A percentile compares a stretch with the other conserved stretches of the same genome.
phyloP scores from a whole-genome alignment of 1,139 yeast species.

The Lodderomyces beijingensis region DNA sequence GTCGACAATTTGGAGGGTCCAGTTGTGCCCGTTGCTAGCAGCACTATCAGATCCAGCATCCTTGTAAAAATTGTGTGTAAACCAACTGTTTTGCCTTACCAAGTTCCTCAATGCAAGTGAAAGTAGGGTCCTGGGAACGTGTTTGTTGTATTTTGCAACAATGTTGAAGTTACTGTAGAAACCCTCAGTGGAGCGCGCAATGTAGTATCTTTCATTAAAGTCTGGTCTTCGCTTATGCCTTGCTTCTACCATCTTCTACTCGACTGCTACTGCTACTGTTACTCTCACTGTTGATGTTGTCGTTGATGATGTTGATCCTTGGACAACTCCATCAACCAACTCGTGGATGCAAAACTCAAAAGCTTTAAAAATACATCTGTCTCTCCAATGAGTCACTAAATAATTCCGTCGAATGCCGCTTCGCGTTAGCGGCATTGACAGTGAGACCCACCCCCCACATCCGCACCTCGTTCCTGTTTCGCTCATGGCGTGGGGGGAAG shows the following conservation, averaged over 20 bases:
- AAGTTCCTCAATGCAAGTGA: constrained; percentile 24
- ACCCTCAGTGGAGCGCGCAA: constrained; percentile 21
- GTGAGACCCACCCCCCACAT: no score
- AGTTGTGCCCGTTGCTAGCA: constrained; percentile 14
- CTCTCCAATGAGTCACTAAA: no score
- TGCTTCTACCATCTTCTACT: constrained; percentile 11
- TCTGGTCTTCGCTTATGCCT: constrained; percentile 12
- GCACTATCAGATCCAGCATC: constrained; percentile 11
- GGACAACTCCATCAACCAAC: no score
- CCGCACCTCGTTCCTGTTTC: no score
- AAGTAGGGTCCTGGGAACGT: constrained; percentile 16
- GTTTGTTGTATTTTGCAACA: constrained; percentile 20
- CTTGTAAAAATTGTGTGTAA: constrained; percentile 19
- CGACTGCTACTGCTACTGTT: no score
- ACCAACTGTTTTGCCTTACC: constrained; percentile 19
- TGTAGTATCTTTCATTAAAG: constrained; percentile 23
- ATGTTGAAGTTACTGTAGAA: constrained; percentile 28
- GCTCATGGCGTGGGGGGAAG: no score
- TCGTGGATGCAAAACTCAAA: no score
- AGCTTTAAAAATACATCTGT: no score
- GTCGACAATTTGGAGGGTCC: constrained; percentile 17
- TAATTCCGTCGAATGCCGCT: no score
- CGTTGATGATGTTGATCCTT: background rate
- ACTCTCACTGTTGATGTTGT: background rate
- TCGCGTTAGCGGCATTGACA: no score